Conservation (phyloP, 768 basidiomycete genomes). For the Solioccasus polychromus region DNA sequence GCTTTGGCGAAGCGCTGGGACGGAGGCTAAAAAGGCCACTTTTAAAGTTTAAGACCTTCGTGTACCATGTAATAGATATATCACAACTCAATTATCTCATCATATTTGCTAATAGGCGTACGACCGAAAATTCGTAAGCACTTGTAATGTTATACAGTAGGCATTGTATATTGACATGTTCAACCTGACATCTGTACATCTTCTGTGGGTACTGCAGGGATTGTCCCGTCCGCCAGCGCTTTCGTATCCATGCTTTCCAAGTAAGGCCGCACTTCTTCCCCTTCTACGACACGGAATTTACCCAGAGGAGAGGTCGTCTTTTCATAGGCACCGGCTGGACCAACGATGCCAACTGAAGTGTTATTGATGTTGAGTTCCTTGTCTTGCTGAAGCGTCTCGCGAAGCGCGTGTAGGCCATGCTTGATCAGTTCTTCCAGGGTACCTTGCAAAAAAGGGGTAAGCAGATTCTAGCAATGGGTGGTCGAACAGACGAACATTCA, state of each 20-base stretch:
- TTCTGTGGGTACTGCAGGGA: constrained; percentile 43
- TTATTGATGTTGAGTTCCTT: constrained; percentile 92
- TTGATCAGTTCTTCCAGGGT: constrained; percentile 83
- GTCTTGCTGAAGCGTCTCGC: constrained; percentile 97
- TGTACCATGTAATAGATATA: constrained; percentile 9
- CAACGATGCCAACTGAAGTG: constrained; percentile 93
- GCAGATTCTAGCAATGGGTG: background rate
- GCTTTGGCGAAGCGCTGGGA: constrained; percentile 48
- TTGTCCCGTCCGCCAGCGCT: constrained; percentile 42
- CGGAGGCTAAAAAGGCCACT: constrained; percentile 13
- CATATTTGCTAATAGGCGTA: too few relatives aligned
- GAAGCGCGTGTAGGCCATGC: constrained; percentile 92
- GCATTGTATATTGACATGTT: constrained; percentile 21
- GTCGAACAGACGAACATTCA: constrained; percentile 56
- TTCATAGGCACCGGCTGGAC: constrained; percentile 63
- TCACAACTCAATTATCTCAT: constrained; percentile 25
- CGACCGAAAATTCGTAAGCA: too few relatives aligned
- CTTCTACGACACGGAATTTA: constrained; percentile 86
- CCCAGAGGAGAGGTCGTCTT: constrained; percentile 49
- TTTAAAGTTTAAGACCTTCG: constrained; percentile 2
- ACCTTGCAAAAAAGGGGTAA: constrained; percentile 41
- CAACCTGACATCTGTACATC: constrained; percentile 87
- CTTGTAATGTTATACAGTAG: constrained; percentile 9
- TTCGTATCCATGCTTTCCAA: constrained; percentile 78
- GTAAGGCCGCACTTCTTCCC: constrained; percentile 69